A percentile compares a stretch with the other conserved stretches of the same genome.
Evolutionary conservation across 148 eudicot species (phyloP).

Genomic region (Persicaria maculosa): DNA sequence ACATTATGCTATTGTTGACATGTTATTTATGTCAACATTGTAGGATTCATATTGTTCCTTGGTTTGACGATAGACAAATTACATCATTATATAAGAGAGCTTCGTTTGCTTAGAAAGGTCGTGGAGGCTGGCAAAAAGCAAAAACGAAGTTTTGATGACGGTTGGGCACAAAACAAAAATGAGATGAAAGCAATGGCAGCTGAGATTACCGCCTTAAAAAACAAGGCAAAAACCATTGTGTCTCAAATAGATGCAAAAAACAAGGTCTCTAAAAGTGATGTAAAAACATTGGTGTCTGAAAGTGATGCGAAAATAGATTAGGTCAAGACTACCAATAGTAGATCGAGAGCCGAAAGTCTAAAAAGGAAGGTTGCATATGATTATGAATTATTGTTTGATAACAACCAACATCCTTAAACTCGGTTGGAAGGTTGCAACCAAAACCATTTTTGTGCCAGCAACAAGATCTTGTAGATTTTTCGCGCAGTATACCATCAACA

Average conservation of each 20-base stretch:
- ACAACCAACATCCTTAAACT: conserved; percentile 25
- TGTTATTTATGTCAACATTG: background rate
- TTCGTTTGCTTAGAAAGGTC: conserved; percentile 28
- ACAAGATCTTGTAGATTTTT: conserved; percentile 21
- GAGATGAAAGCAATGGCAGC: conserved; percentile 23
- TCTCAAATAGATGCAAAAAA: conserved; percentile 9
- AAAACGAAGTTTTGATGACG: conserved; percentile 23
- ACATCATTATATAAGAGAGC: conserved; percentile 46
- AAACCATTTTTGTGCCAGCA: conserved; percentile 15
- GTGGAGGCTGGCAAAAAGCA: conserved; percentile 34
- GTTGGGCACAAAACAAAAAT: conserved; percentile 14
- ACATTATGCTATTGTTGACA: background rate
- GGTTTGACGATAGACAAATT: conserved; percentile 34
- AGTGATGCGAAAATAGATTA: conserved; percentile 18
- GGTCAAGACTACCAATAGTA: conserved; percentile 27
- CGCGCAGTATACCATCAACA: background rate
- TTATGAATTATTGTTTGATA: conserved; percentile 26
- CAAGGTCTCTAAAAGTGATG: background rate
- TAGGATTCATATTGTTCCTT: conserved; percentile 45
- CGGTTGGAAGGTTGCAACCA: conserved; percentile 23
- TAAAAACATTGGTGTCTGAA: background rate
- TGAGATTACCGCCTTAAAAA: conserved; percentile 21
- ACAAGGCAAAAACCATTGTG: conserved; percentile 26
- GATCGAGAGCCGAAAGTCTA: conserved; percentile 21
- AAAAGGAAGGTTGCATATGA: conserved; percentile 23